Evolutionary conservation across 495 filamentous ascomycete species (phyloP).

Genomic region (Neurospora africana): DNA sequence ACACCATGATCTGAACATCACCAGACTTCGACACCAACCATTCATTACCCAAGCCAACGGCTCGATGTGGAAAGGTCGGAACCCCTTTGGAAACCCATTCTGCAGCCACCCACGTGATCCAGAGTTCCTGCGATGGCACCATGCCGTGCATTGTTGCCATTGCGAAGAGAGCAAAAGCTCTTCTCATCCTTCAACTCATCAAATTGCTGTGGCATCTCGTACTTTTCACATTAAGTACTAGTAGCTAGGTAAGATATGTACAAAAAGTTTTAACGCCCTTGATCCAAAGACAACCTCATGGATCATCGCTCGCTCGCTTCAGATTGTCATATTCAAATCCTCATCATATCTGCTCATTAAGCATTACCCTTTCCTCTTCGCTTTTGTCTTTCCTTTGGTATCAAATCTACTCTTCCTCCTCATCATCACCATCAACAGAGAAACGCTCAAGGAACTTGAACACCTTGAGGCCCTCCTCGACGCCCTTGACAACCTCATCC

Average conservation of each 20-base stretch:
- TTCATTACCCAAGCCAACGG: not conserved
- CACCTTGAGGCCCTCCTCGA: slow-evolving; percentile 47
- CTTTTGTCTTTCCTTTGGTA: not conserved
- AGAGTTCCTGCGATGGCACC: slow-evolving; percentile 24
- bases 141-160: slow-evolving; percentile 28
- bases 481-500: slow-evolving; percentile 19
- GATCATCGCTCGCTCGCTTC: not conserved
- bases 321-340: not conserved
- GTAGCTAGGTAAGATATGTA: not conserved
- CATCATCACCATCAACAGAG: not conserved
- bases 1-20: not conserved
- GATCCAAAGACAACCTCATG: not conserved
- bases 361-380: not conserved
- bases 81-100: slow-evolving; percentile 9
- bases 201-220: not conserved
- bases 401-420: not conserved
- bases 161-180: not conserved
- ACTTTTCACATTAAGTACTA: not conserved
- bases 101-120: slow-evolving; percentile 28
- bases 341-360: not conserved
- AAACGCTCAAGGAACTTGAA: slow-evolving; percentile 38
- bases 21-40: not conserved
- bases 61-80: not conserved
- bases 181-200: no score
- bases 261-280: not conserved